Percentiles rank a stretch among this genome's conserved stretches.
These are phyloP conservation scores for Xenoacremonium recifei DNA, from an alignment of 2,329 filamentous ascomycete genomes.

Conservation along the genomic window DNA sequence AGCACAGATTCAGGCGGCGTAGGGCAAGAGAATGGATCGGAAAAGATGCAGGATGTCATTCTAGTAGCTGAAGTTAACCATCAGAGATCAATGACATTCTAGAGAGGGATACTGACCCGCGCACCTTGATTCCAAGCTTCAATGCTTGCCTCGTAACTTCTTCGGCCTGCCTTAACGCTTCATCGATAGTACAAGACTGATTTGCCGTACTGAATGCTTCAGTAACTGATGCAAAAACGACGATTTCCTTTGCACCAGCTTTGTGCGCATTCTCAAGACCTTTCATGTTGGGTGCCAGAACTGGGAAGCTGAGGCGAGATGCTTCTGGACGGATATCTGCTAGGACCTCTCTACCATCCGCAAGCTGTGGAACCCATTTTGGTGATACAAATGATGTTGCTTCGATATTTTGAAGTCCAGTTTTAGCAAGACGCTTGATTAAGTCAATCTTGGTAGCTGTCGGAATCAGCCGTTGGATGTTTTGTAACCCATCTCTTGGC, in stretches of 20 bases:
- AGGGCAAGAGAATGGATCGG: constrained; percentile 7
- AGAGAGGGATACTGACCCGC: constrained; percentile 3
- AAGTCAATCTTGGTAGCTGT: constrained; percentile 7
- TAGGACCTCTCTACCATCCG: constrained; percentile 4
- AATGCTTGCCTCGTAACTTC: constrained; percentile 4
- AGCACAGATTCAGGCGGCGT: constrained; percentile 3
- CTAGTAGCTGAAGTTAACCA: background rate
- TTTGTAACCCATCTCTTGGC: constrained; percentile 11
- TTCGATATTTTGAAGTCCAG: constrained; percentile 5
- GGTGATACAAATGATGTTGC: constrained; percentile 12
- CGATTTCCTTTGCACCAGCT: constrained; percentile 7
- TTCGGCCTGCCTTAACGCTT: constrained; percentile 5
- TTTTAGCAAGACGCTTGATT: background rate
- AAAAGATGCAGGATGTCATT: constrained; percentile 8
- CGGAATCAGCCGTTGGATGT: constrained; percentile 3
- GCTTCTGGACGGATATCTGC: background rate
- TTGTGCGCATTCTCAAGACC: constrained; percentile 5
- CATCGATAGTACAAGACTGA: constrained; percentile 9
- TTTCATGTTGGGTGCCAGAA: constrained; percentile 8
- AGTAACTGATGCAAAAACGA: constrained; percentile 9
- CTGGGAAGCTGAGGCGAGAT: constrained; percentile 3
- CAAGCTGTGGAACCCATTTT: constrained; percentile 12
- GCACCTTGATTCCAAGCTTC: constrained; percentile 5
- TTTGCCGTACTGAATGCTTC: constrained; percentile 12
- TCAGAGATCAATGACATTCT: background rate